Evolutionary conservation across 257 asterid genomes (phyloP), one percentile per base, ranked within the genome.

Genomic region (Scutellaria minor): DNA sequence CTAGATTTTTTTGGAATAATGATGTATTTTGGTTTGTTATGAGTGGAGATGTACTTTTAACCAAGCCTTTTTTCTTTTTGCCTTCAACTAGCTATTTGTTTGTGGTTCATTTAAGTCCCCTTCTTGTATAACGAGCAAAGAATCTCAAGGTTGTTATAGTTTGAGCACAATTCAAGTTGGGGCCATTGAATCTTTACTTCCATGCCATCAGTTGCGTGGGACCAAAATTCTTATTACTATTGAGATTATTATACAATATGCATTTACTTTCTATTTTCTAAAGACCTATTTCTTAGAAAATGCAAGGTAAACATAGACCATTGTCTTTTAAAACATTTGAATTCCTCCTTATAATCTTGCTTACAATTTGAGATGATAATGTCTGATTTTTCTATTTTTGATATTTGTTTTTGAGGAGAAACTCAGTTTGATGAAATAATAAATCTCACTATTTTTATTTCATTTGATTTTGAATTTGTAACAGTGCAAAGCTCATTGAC

Each of bases 401-500:
- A 37, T 73, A 39, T 69, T 35, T 69, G 18, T 62, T 57, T 66
- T 70, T 20, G 74, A 18, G 50, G 61, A 62, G 55, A 75, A 70
- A 18, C 69, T 68, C 51, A 41, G 63, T 50, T 70, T 67, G 15
- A 45, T 67, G 31, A 39, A 54, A 60, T 13, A 59, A 47, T 56
- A 10, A 68, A 73, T 61, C 87, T 84, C 61, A 83, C 80, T 65
- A 22, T 57, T 64, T 63, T 64, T 41, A 9, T 67, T 75, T 50
- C n/a, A 10, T 78, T 52, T 76, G 67, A 53, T 83, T 67, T 79
- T 73, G 46, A 35, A 39, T 70, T 65, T 54, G 71, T 51, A 66
- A 78, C 98, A 95, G 99, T 61, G 92, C 93, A 8, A 95, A 90
- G 79, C 97, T 95, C 72, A 88, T 95, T 60, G 98, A 95, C 82